Percentiles rank a stretch among this genome's conserved stretches.
Conservation (phyloP, 176 grass and related monocot genomes). For the Oryza glaberrima region DNA sequence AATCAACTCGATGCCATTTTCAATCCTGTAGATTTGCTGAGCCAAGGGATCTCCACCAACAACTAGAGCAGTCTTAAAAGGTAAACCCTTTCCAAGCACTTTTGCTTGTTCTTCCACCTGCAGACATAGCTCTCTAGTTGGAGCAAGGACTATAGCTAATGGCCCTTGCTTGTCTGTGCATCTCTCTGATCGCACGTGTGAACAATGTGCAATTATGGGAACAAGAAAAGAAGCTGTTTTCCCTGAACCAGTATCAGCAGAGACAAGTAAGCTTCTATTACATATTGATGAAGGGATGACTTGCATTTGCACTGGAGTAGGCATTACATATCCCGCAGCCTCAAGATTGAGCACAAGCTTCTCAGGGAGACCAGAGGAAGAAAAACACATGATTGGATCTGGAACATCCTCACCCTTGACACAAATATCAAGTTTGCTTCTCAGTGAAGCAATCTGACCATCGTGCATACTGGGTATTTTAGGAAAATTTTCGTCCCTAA, state of each 20-base stretch:
- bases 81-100: constrained; percentile 77
- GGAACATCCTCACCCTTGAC: constrained; percentile 66
- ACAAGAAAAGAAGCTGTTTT: constrained; percentile 91
- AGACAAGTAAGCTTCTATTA: constrained; percentile 83
- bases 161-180: constrained; percentile 43
- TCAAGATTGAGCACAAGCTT: constrained; percentile 90
- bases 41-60: constrained; percentile 84
- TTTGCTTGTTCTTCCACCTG: constrained; percentile 97
- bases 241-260: constrained; percentile 81
- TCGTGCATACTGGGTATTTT: constrained; percentile 45
- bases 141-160: constrained; percentile 80
- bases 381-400: constrained; percentile 75
- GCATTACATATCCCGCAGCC: constrained; percentile 70
- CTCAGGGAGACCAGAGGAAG: constrained; percentile 73
- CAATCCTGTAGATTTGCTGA: constrained; percentile 81
- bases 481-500: constrained; percentile 55
- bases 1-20: constrained; percentile 84
- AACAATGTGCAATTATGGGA: constrained; percentile 77
- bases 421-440: constrained; percentile 80
- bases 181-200: constrained; percentile 25
- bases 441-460: constrained; percentile 57
- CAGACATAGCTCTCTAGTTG: constrained; percentile 83
- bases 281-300: constrained; percentile 79
- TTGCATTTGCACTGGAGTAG: constrained; percentile 95
- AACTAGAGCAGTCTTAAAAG: constrained; percentile 95